These are phyloP conservation scores for Furcasterigmium furcatum DNA, from an alignment of 2,329 filamentous ascomycete genomes.

Conservation along the genomic window DNA sequence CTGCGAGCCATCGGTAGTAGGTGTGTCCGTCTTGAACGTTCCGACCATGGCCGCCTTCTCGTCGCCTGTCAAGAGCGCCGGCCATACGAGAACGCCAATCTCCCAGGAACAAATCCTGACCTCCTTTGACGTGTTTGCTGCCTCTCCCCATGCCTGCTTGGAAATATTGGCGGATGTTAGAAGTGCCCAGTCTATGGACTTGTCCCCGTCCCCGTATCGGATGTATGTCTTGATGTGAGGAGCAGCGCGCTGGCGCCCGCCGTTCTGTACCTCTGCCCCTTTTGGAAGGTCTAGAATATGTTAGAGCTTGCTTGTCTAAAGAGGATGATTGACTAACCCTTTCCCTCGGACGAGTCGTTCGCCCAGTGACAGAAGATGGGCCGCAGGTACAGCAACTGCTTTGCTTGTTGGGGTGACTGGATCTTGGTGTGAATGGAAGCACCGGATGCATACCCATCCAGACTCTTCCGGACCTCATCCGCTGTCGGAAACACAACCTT, in stretches of 20 bases:
- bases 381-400: constrained; percentile 70
- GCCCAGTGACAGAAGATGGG: constrained; percentile 76
- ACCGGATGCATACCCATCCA: constrained; percentile 77
- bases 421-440: constrained; percentile 80
- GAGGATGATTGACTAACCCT: no score
- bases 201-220: constrained; percentile 51
- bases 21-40: constrained; percentile 61
- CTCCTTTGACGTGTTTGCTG: constrained; percentile 51
- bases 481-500: constrained; percentile 79
- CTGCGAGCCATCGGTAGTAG: constrained; percentile 20
- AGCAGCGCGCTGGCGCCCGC: constrained; percentile 66
- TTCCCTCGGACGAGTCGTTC: constrained; percentile 46
- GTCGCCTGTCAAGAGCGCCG: constrained; percentile 46
- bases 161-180: constrained; percentile 90
- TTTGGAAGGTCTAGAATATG: constrained; percentile 19
- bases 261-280: constrained; percentile 31
- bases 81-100: constrained; percentile 81
- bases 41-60: constrained; percentile 60
- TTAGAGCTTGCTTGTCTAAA: no score
- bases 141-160: constrained; percentile 83
- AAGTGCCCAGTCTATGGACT: constrained; percentile 76
- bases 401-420: constrained; percentile 64
- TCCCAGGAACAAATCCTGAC: constrained; percentile 79
- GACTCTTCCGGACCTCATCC: constrained; percentile 70
- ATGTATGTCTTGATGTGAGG: constrained; percentile 92